phyloP scores from a whole-genome alignment of 1,284 basidiomycete species.

The Microstroma glucosiphilum region DNA sequence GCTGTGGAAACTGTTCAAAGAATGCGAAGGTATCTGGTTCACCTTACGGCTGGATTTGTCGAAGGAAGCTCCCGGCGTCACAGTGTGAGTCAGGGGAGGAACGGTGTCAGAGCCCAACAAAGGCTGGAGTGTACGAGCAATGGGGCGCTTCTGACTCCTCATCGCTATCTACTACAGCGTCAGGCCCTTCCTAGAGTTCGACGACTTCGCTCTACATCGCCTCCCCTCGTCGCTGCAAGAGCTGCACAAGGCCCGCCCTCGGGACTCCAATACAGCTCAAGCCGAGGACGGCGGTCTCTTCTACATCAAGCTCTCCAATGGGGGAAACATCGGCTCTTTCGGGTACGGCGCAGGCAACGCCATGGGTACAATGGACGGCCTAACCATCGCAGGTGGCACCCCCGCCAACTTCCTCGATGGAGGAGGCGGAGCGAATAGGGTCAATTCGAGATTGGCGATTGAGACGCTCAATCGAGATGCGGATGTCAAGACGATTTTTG shows the following conservation, averaged over 20 bases:
- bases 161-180: background rate
- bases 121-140: too few species aligned
- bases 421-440: slow-evolving; percentile 30
- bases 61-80: too few species aligned
- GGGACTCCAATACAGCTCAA: slow-evolving; percentile 19
- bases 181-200: slow-evolving; percentile 28
- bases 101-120: too few species aligned
- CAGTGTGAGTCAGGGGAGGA: too few species aligned
- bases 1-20: slow-evolving; percentile 26
- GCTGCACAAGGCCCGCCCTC: slow-evolving; percentile 13
- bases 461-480: slow-evolving; percentile 32
- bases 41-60: background rate
- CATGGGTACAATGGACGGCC: slow-evolving; percentile 40
- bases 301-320: slow-evolving; percentile 29
- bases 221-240: slow-evolving; percentile 19
- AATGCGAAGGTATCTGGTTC: slow-evolving; percentile 33
- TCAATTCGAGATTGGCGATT: slow-evolving; percentile 31
- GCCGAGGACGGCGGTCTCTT: slow-evolving; percentile 35
- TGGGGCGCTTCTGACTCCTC: too few species aligned
- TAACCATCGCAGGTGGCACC: slow-evolving; percentile 25
- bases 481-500: slow-evolving; percentile 34
- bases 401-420: slow-evolving; percentile 41
- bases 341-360: slow-evolving; percentile 40
- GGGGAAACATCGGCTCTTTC: slow-evolving; percentile 34
- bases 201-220: slow-evolving; percentile 29